These are phyloP conservation scores for Strigomonas culicis DNA, from an alignment of 208 protist species.

Conservation along the genomic window DNA sequence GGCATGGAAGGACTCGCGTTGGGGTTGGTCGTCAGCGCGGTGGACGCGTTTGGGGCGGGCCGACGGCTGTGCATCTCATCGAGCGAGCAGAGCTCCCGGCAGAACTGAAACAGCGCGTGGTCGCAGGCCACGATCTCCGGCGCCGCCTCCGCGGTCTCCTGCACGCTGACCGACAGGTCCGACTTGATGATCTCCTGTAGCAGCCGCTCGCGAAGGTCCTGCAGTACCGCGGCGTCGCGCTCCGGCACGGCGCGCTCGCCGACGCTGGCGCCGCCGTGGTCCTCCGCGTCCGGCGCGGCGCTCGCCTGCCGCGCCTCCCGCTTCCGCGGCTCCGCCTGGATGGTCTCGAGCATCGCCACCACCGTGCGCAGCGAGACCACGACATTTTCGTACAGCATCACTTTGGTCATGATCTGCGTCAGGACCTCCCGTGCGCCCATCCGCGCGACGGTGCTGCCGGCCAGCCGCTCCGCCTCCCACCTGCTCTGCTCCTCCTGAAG, in stretches of 20 bases:
- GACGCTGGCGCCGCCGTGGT: not conserved
- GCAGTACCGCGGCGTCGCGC: not conserved
- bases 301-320: not conserved
- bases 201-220: slow-evolving; percentile 18
- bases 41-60: not conserved
- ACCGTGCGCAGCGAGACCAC: slow-evolving; percentile 31
- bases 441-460: not conserved
- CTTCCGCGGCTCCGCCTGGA: not conserved
- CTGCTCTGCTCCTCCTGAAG: not conserved
- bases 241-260: not conserved
- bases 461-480: not conserved
- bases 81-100: not conserved
- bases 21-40: not conserved
- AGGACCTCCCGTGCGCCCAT: not conserved
- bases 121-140: slow-evolving; percentile 7
- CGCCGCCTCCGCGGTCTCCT: slow-evolving; percentile 6
- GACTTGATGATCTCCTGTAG: slow-evolving; percentile 28
- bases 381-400: slow-evolving; percentile 64
- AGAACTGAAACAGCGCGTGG: not conserved
- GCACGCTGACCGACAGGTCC: slow-evolving; percentile 19
- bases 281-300: not conserved
- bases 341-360: slow-evolving; percentile 23
- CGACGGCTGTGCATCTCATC: not conserved
- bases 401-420: not conserved
- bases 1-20: not conserved